Base-by-base conservation (phyloP, 352 stramenopile genomes). In the Phytophthora tentaculata region DNA sequence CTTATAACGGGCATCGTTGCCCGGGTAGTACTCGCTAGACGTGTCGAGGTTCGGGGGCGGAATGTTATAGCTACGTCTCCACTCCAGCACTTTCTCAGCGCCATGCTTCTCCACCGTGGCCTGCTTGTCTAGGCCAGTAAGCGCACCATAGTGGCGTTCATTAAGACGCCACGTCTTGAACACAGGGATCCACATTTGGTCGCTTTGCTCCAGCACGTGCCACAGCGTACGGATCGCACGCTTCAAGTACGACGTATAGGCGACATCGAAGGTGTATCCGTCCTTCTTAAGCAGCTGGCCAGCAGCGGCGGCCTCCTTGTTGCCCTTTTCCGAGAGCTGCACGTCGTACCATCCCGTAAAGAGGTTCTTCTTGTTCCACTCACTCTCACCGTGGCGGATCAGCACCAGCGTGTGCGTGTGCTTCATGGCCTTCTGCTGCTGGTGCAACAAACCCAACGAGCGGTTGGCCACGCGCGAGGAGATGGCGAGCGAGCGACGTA, bases 11-110 rank as follows among this genome's bases (percentile, higher is more conserved):
- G 95, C 73, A 64, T 99, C 96, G 55, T 95, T 89, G 56, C 92
- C 90, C 4, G 93, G 95, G 73, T 96, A 98, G 78, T 97, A 97
- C 69, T 90, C 74, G 73, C 96, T 97, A 53, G 83, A 69, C 50
- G 81, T 98, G 89, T 77, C 94, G 7, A 99, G 85, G 48, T 86
- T 71, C 29, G 98, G 98, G 20, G 98, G 98, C 58, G 97, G 97
- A 67, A 99, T 97, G 84, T 99, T 97, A 84, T 99, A 99, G 71
- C 88, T 98, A 59, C 98, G 89, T 67, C 98, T 86, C 98, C 98
- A 99, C 67, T 99, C 80, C 56, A 97, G 90, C 53, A 99, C 96
- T 56, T 98, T 78, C 28, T 98, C 94, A 44, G 94, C 83, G 29
- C 96, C 94, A 53, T 98, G 83, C 72, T 97, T 90, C 59, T 94